A percentile compares a stretch with the other conserved stretches of the same genome.
Conservation (phyloP, 129 eudicot genomes). For the Escallonia herrerae region DNA sequence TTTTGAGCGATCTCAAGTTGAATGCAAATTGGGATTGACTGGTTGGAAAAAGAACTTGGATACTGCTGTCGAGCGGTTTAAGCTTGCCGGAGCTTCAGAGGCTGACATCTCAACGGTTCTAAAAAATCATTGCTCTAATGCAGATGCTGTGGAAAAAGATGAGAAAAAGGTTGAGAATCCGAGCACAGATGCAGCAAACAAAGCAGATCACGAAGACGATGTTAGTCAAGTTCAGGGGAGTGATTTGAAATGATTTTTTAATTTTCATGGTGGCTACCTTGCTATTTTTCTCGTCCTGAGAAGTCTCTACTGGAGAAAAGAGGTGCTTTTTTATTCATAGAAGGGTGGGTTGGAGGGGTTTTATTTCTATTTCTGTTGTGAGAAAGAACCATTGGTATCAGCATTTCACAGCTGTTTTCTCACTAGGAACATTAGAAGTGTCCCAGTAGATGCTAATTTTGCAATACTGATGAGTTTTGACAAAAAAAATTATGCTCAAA, state of each 20-base stretch:
- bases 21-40: conserved; percentile 53
- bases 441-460: background rate
- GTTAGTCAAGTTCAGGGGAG: conserved; percentile 9
- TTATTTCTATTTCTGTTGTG: background rate
- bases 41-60: conserved; percentile 84
- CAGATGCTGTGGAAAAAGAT: conserved; percentile 30
- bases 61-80: conserved; percentile 71
- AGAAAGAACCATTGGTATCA: conserved; percentile 2
- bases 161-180: conserved; percentile 37
- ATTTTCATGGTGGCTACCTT: background rate
- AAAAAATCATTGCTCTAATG: conserved; percentile 84
- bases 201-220: conserved; percentile 17
- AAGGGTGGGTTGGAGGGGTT: conserved; percentile 5
- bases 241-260: background rate
- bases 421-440: background rate
- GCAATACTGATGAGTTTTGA: background rate
- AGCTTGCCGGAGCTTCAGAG: conserved; percentile 94
- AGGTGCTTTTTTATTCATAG: background rate
- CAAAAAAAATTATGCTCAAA: background rate
- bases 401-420: background rate
- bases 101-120: conserved; percentile 72
- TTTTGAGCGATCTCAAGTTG: conserved; percentile 93
- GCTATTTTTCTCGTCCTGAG: conserved; percentile 1
- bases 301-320: conserved; percentile 6
- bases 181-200: conserved; percentile 11